These are phyloP conservation scores for Oryza coarctata DNA, from an alignment of 176 grass and related monocot species.

Conservation along the genomic window DNA sequence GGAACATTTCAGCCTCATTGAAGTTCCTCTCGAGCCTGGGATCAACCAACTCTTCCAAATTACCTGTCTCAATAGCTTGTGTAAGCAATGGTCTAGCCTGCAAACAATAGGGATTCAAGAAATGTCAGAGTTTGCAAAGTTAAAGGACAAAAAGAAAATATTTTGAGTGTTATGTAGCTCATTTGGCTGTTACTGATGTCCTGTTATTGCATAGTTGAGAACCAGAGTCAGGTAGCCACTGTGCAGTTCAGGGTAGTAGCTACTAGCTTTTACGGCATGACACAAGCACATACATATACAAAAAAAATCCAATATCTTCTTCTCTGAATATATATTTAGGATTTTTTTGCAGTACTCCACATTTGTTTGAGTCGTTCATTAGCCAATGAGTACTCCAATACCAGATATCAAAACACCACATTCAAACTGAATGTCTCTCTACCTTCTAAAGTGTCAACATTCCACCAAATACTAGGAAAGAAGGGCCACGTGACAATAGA, in stretches of 20 bases:
- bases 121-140: background rate
- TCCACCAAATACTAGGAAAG: background rate
- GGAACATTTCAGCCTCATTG: constrained; percentile 74
- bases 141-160: background rate
- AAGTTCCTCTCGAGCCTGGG: constrained; percentile 62
- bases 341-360: background rate
- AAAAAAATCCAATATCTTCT: background rate
- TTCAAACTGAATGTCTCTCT: background rate
- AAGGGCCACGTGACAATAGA: background rate
- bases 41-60: constrained; percentile 65
- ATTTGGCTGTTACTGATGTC: background rate
- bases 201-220: background rate
- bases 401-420: background rate
- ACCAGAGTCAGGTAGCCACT: background rate
- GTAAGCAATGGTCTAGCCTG: constrained; percentile 75
- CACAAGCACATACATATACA: background rate
- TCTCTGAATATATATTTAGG: background rate
- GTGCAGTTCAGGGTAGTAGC: background rate
- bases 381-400: background rate
- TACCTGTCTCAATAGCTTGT: constrained; percentile 58
- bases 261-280: background rate
- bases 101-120: constrained; percentile 18
- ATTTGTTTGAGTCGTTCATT: background rate
- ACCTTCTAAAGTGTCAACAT: background rate
- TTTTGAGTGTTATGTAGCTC: background rate